These are phyloP conservation scores for Scleroderma citrinum DNA, from an alignment of 768 basidiomycete genomes.

Conservation along the genomic window DNA sequence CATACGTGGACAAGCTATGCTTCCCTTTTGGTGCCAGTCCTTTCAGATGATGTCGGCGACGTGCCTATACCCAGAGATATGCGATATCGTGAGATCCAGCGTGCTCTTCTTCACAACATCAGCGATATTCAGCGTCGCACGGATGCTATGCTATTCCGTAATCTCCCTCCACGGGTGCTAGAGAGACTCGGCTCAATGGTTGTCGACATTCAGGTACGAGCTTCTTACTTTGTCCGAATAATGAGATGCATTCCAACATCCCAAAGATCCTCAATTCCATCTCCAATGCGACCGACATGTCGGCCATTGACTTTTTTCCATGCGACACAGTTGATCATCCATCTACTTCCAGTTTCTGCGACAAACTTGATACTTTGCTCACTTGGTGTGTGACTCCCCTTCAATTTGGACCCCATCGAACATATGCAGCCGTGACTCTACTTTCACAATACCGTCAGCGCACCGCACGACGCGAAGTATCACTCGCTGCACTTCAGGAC, in stretches of 20 bases:
- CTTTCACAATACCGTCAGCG: slow-evolving; percentile 58
- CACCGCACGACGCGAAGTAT: slow-evolving; percentile 58
- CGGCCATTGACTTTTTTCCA: slow-evolving; percentile 52
- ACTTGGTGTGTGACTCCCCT: slow-evolving; percentile 78
- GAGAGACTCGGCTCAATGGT: slow-evolving; percentile 59
- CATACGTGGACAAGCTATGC: slow-evolving; percentile 57
- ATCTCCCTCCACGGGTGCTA: slow-evolving; percentile 55
- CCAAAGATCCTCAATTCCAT: slow-evolving; percentile 72
- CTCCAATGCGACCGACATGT: slow-evolving; percentile 56
- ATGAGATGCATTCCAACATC: slow-evolving; percentile 3
- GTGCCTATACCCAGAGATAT: slow-evolving; percentile 12
- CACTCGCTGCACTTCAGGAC: slow-evolving; percentile 63
- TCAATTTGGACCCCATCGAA: slow-evolving; percentile 79
- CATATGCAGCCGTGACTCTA: slow-evolving; percentile 68
- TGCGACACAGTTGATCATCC: slow-evolving; percentile 30
- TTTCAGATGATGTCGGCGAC: slow-evolving; percentile 38
- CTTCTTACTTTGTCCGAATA: neutral
- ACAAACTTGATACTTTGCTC: slow-evolving; percentile 67
- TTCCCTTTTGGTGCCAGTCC: slow-evolving; percentile 28
- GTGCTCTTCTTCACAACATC: slow-evolving; percentile 50
- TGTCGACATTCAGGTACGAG: slow-evolving; percentile 41
- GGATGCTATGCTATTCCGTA: slow-evolving; percentile 72
- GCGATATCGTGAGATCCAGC: slow-evolving; percentile 39
- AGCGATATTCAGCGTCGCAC: slow-evolving; percentile 72
- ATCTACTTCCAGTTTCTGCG: slow-evolving; percentile 43